Evolutionary conservation across 768 basidiomycete species (phyloP), one percentile per base, ranked within the genome.

Genomic region (Naganishia onofrii): DNA sequence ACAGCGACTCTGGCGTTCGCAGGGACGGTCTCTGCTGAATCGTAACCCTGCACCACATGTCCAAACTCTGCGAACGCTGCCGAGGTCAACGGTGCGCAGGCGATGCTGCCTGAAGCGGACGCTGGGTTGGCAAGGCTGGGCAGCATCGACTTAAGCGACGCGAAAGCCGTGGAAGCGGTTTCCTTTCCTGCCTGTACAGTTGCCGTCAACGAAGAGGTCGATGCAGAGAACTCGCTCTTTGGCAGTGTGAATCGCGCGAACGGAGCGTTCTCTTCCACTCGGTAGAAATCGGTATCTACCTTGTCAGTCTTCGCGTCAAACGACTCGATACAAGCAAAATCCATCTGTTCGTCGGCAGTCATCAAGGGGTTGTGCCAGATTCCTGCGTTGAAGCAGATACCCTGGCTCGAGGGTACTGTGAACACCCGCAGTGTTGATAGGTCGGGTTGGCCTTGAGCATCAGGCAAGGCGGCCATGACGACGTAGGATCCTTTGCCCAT

Each of bases 21-120:
- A 21, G 71, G 67, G 2, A 44, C 63, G n/a, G 51, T 31, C 26
- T 53, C 53, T 2, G 42, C 67, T 34, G 48, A 55, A 38, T 44
- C 34, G 77, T 91, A 93, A 0, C 89, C 90, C 82, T 94, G 90
- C 64, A 98, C 85, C 67, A 98, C 91, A 72, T 92, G 85, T 1
- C 96, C 96, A 80, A 89, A 99, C 0, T 90, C 86, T 12, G 87
- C 86, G 78, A 95, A 98, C 6, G 87, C 89, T 73, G 91, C 89
- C 2, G 88, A 83, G 1, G 93, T 92, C 72, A 99, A 83, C 26
- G 90, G 80, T 1, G 78, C 73, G 36, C 82, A 80, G 19, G 77
- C 73, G 57, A 84, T 73, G 8, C 65, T n/a, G 52, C 67, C 54
- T 36, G 34, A 12, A 51, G 72, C 72, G 10, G 77, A 74, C 3